Percentiles rank a stretch among this genome's conserved stretches.
phyloP scores from a whole-genome alignment of 768 basidiomycete species.

The Thelephora ganbajun region DNA sequence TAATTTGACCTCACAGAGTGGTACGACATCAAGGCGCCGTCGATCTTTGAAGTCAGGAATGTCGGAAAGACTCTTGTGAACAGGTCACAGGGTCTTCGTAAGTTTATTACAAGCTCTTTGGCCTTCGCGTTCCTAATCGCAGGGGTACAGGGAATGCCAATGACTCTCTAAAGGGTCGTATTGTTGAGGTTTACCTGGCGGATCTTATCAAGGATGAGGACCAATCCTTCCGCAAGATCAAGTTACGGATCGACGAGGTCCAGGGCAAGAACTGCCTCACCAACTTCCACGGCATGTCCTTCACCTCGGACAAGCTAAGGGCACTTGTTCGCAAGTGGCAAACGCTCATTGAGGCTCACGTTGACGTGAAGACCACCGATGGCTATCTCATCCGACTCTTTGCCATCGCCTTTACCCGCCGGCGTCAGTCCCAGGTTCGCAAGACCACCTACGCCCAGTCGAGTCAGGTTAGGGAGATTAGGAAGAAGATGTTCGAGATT shows the following conservation, averaged over 20 bases:
- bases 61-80: constrained; percentile 98
- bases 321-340: constrained; percentile 99
- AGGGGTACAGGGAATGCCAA: constrained; percentile 78
- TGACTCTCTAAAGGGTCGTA: constrained; percentile 94
- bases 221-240: constrained; percentile 98
- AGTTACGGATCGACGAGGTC: constrained; percentile 90
- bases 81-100: constrained; percentile 95
- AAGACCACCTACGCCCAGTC: constrained; percentile 99
- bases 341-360: constrained; percentile 95
- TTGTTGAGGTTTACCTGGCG: constrained; percentile 89
- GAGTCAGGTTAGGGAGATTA: constrained; percentile 89
- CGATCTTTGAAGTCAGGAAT: constrained; percentile 92
- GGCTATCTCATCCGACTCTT: constrained; percentile 99
- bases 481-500: constrained; percentile 99
- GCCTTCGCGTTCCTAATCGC: constrained; percentile 6
- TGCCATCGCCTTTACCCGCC: constrained; percentile 98
- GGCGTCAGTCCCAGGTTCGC: constrained; percentile 88
- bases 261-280: constrained; percentile 99
- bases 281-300: constrained; percentile 99
- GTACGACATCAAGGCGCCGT: constrained; percentile 99
- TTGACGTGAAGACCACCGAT: constrained; percentile 98
- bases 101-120: constrained; percentile 22
- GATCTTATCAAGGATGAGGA: constrained; percentile 99
- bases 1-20: constrained; percentile 53
- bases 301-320: constrained; percentile 99